phyloP scores from a whole-genome alignment of 2,329 filamentous ascomycete genomes.

The Drechslerella dactyloides region DNA sequence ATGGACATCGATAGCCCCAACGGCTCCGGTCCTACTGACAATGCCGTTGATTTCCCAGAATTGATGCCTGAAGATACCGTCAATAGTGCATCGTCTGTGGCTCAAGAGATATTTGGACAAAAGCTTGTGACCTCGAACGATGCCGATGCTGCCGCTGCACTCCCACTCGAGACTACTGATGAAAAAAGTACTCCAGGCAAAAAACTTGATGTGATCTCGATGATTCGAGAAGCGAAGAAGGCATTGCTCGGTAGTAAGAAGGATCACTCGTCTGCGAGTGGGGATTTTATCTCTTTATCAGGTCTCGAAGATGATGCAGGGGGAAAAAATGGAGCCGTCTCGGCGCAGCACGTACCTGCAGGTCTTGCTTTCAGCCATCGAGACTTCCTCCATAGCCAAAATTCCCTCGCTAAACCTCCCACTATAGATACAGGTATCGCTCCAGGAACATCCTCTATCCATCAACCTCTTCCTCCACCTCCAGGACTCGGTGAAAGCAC shows the following conservation, averaged over 20 bases:
- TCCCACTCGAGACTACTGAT: slow-evolving; percentile 4
- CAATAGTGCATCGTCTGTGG: slow-evolving; percentile 6
- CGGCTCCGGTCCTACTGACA: slow-evolving; percentile 14
- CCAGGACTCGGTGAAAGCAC: slow-evolving; percentile 23
- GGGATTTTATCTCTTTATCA: slow-evolving; percentile 88
- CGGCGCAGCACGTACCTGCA: slow-evolving; percentile 52
- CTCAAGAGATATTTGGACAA: slow-evolving; percentile 9
- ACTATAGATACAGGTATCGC: slow-evolving; percentile 49
- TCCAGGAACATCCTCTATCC: slow-evolving; percentile 20
- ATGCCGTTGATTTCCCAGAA: slow-evolving; percentile 9
- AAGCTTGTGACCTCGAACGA: neutral
- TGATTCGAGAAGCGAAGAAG: slow-evolving; percentile 55
- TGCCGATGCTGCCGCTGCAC: slow-evolving; percentile 7
- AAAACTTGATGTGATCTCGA: slow-evolving; percentile 54
- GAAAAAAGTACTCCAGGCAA: slow-evolving; percentile 45
- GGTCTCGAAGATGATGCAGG: slow-evolving; percentile 68
- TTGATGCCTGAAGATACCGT: slow-evolving; percentile 29
- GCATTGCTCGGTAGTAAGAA: slow-evolving; percentile 33
- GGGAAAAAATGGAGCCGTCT: slow-evolving; percentile 53
- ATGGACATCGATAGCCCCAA: slow-evolving; percentile 40
- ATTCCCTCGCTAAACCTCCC: slow-evolving; percentile 1
- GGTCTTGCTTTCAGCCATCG: slow-evolving; percentile 14
- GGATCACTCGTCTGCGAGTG: slow-evolving; percentile 56
- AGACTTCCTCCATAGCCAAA: slow-evolving; percentile 11
- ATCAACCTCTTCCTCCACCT: slow-evolving; percentile 42